These are phyloP conservation scores for Globisporangium orthogonon DNA, from an alignment of 352 stramenopile species.

Conservation along the genomic window DNA sequence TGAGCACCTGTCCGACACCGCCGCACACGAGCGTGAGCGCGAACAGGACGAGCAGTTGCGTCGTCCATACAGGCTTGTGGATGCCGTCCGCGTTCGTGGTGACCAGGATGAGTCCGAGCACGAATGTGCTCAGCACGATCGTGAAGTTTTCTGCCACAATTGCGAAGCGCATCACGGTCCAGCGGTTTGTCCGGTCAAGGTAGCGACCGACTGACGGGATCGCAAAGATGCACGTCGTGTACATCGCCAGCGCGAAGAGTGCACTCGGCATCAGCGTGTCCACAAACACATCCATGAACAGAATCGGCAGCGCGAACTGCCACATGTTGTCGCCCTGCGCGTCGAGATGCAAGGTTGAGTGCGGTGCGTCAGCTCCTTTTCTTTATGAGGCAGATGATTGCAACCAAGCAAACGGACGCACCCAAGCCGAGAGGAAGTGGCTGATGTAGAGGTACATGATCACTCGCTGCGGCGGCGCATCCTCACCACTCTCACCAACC, in stretches of 20 bases:
- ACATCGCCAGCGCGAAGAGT: constrained; percentile 66
- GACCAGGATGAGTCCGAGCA: constrained; percentile 53
- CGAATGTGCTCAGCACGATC: constrained; percentile 59
- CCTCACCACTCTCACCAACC: not conserved
- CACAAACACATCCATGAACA: constrained; percentile 86
- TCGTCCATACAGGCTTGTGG: constrained; percentile 55
- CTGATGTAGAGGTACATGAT: constrained; percentile 65
- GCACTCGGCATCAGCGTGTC: constrained; percentile 74
- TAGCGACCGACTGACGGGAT: constrained; percentile 61
- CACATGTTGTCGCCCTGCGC: constrained; percentile 71
- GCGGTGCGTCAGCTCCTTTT: not conserved
- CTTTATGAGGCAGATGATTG: not conserved
- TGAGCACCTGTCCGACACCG: constrained; percentile 65
- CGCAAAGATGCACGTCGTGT: constrained; percentile 62
- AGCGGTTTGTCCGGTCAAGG: constrained; percentile 62
- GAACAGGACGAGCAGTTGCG: constrained; percentile 39
- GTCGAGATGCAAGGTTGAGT: not conserved
- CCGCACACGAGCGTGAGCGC: constrained; percentile 48
- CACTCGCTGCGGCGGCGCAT: constrained; percentile 19
- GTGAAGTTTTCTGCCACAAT: constrained; percentile 75
- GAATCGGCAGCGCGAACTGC: constrained; percentile 70
- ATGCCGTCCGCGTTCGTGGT: constrained; percentile 53
- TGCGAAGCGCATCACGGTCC: constrained; percentile 59
- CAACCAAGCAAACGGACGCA: constrained; percentile 12
- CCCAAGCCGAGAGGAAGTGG: constrained; percentile 74